phyloP scores from a whole-genome alignment of 257 asterid species.

The Solanum rostratum region DNA sequence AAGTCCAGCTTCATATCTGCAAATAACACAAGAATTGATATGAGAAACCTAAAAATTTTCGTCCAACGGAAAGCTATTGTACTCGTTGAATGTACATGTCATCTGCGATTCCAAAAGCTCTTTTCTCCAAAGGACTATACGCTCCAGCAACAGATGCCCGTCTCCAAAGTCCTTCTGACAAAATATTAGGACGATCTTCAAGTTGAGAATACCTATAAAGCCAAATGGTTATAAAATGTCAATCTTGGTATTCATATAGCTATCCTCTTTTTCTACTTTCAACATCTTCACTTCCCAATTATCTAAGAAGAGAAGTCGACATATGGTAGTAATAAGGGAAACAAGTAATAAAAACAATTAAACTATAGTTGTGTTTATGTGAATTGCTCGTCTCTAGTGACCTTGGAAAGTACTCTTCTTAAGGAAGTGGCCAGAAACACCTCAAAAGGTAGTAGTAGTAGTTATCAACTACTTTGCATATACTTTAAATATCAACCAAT shows the following conservation, averaged over 20 bases:
- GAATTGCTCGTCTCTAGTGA: not conserved
- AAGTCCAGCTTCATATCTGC: constrained; percentile 95
- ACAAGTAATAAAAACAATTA: not conserved
- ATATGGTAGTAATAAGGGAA: not conserved
- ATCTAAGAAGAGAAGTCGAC: not conserved
- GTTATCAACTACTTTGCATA: not conserved
- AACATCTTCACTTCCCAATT: not conserved
- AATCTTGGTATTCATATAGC: not conserved
- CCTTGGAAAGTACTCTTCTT: not conserved
- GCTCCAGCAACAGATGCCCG: constrained; percentile 82
- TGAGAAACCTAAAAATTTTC: not conserved
- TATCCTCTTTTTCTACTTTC: not conserved
- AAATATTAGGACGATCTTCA: constrained; percentile 31
- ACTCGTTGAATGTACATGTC: constrained; percentile 47
- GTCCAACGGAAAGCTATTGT: not conserved
- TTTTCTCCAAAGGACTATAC: constrained; percentile 60
- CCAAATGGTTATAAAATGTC: not conserved
- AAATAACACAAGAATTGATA: constrained; percentile 3
- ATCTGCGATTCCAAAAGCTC: constrained; percentile 89
- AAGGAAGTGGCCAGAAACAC: not conserved
- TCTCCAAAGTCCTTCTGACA: constrained; percentile 81
- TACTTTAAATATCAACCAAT: not conserved
- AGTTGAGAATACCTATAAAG: constrained; percentile 54
- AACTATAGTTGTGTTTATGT: not conserved
- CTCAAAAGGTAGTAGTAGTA: not conserved